Evolutionary conservation across 495 filamentous ascomycete species (phyloP).

Genomic region (Letharia lupina): DNA sequence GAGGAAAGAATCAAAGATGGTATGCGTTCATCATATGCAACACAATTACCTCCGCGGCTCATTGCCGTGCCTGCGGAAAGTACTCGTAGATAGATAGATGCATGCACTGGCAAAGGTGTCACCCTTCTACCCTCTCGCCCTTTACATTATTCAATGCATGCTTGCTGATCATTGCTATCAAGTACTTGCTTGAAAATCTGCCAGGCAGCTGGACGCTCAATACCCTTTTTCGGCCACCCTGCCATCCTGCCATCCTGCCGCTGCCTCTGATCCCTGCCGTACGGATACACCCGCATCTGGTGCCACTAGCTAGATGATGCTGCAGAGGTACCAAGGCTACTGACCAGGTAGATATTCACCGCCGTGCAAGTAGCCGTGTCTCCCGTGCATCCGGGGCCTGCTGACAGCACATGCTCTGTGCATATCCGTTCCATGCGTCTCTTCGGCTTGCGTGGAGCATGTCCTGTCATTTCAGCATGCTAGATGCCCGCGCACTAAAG

Average conservation of each 20-base stretch:
- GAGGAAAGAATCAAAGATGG: neutral
- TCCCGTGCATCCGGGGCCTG: constrained; percentile 1
- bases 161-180: neutral
- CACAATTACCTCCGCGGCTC: neutral
- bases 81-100: neutral
- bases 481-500: constrained; percentile 1
- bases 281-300: constrained; percentile 10
- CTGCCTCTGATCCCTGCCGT: constrained; percentile 1
- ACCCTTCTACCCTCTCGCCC: neutral
- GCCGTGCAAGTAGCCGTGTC: neutral
- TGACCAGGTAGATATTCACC: constrained; percentile 6
- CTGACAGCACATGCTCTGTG: constrained; percentile 1
- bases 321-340: constrained; percentile 6
- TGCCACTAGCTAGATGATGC: neutral
- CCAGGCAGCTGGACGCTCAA: neutral
- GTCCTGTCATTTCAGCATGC: constrained; percentile 6
- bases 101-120: too few relatives aligned
- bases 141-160: neutral
- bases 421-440: neutral
- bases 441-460: neutral
- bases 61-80: neutral
- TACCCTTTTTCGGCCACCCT: neutral
- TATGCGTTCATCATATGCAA: neutral
- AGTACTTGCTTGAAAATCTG: neutral
- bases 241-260: neutral